Conservation (phyloP, 768 basidiomycete species). For the Chalciporus sphaerocephalus region DNA sequence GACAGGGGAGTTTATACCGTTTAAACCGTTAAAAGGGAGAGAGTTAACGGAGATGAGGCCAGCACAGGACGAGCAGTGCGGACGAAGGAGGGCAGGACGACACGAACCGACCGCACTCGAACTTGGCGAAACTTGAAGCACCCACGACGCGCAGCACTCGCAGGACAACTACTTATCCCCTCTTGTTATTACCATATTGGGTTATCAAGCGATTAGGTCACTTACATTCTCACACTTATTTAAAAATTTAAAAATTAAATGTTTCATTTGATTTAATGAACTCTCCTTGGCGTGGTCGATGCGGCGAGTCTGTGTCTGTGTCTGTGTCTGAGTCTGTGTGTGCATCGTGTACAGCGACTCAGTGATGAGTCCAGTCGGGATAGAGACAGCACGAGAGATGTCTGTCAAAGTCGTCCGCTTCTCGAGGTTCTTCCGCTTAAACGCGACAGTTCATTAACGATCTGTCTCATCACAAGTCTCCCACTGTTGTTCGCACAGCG, state of each 20-base stretch:
- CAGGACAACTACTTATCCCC: conserved; percentile 22
- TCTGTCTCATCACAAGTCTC: too few relatives aligned
- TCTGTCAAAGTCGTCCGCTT: neutral
- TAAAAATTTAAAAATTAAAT: neutral
- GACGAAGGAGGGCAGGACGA: conserved; percentile 8
- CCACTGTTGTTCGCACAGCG: too few relatives aligned
- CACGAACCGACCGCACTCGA: conserved; percentile 2
- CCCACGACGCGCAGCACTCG: conserved; percentile 17
- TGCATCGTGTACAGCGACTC: too few relatives aligned
- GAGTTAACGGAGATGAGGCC: conserved; percentile 24
- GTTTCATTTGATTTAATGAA: neutral
- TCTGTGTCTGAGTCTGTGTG: too few relatives aligned
- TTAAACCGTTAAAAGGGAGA: conserved; percentile 17
- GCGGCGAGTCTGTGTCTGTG: too few relatives aligned
- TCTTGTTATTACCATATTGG: conserved; percentile 21
- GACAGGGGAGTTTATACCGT: neutral
- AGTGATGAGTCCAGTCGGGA: too few relatives aligned
- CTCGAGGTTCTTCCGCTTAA: neutral
- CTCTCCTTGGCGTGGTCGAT: too few relatives aligned
- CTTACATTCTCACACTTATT: neutral
- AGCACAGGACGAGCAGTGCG: conserved; percentile 11
- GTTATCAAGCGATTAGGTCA: conserved; percentile 14
- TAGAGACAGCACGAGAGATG: too few relatives aligned
- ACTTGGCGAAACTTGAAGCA: conserved; percentile 1
- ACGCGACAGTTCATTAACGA: conserved; percentile 8